Evolutionary conservation across 257 asterid genomes (phyloP).

Genomic region (Fraxinus anomala): DNA sequence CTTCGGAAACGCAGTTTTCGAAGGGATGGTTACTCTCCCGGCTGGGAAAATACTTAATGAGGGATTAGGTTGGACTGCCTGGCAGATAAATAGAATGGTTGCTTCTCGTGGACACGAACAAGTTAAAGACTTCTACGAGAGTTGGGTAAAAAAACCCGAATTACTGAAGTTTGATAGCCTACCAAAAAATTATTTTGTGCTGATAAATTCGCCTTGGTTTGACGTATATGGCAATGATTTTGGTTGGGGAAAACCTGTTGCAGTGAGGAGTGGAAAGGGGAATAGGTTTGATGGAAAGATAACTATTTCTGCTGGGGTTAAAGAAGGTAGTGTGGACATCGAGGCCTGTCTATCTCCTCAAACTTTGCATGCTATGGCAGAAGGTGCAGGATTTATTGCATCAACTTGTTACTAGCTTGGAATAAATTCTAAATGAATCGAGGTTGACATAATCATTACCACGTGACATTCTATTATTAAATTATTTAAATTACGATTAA

Average conservation of each 20-base stretch:
- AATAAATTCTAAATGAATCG: neutral
- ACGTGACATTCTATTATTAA: too few species aligned
- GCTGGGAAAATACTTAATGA: slow-evolving; percentile 25
- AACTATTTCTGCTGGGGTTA: slow-evolving; percentile 32
- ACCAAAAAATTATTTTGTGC: slow-evolving; percentile 14
- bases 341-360: slow-evolving; percentile 41
- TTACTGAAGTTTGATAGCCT: slow-evolving; percentile 1
- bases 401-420: neutral
- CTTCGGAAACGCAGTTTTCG: slow-evolving; percentile 47
- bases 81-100: slow-evolving; percentile 41
- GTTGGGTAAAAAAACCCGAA: slow-evolving; percentile 41
- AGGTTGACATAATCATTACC: too few species aligned
- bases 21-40: slow-evolving; percentile 22
- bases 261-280: slow-evolving; percentile 47
- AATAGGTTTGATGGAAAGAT: slow-evolving; percentile 45
- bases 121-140: slow-evolving; percentile 24
- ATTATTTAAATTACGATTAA: too few species aligned
- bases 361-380: slow-evolving; percentile 34
- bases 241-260: slow-evolving; percentile 60
- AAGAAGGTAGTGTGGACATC: slow-evolving; percentile 55
- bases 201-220: slow-evolving; percentile 51
- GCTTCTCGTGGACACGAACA: slow-evolving; percentile 16
- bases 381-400: slow-evolving; percentile 38
- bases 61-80: slow-evolving; percentile 53
- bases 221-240: slow-evolving; percentile 43